Evolutionary conservation across 2,329 filamentous ascomycete genomes (phyloP).

Genomic region (Didymella lethalis): DNA sequence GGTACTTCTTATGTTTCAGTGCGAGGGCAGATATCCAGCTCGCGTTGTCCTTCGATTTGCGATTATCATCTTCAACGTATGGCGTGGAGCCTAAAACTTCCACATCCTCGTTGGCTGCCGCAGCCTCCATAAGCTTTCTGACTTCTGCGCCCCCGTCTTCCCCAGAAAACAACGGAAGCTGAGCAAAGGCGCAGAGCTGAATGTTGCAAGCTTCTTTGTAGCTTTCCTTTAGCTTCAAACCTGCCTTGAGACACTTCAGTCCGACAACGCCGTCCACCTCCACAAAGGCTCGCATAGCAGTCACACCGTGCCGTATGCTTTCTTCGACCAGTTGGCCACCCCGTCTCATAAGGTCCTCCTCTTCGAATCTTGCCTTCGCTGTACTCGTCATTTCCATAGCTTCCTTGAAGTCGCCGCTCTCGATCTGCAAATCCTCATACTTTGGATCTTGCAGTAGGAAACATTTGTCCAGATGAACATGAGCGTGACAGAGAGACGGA

Average conservation of each 20-base stretch:
- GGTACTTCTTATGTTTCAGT: slow-evolving; percentile 60
- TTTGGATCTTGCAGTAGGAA: slow-evolving; percentile 66
- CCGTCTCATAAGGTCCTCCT: slow-evolving; percentile 68
- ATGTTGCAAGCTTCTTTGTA: slow-evolving; percentile 64
- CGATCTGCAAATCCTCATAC: slow-evolving; percentile 67
- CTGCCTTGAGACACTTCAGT: slow-evolving; percentile 65
- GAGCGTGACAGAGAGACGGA: slow-evolving; percentile 72
- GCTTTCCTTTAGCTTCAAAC: slow-evolving; percentile 63
- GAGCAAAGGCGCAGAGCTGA: slow-evolving; percentile 75
- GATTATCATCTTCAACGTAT: slow-evolving; percentile 68
- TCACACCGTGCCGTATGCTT: slow-evolving; percentile 70
- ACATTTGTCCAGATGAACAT: slow-evolving; percentile 75
- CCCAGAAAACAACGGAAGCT: slow-evolving; percentile 71
- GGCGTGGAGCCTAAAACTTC: slow-evolving; percentile 73
- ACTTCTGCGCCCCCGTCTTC: slow-evolving; percentile 60
- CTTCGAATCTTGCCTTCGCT: slow-evolving; percentile 70
- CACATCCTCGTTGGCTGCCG: slow-evolving; percentile 55
- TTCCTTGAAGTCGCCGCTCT: slow-evolving; percentile 69
- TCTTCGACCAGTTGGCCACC: slow-evolving; percentile 72
- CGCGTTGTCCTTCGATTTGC: slow-evolving; percentile 64
- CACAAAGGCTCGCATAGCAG: slow-evolving; percentile 74
- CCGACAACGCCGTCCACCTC: slow-evolving; percentile 71
- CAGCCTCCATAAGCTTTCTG: slow-evolving; percentile 58
- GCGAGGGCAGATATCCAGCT: slow-evolving; percentile 68
- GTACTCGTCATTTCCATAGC: slow-evolving; percentile 66